Percentiles rank a stretch among this genome's conserved stretches.
These are phyloP conservation scores for Kregervanrija pseudodelftensis DNA, from an alignment of 805 yeast species.

Conservation along the genomic window DNA sequence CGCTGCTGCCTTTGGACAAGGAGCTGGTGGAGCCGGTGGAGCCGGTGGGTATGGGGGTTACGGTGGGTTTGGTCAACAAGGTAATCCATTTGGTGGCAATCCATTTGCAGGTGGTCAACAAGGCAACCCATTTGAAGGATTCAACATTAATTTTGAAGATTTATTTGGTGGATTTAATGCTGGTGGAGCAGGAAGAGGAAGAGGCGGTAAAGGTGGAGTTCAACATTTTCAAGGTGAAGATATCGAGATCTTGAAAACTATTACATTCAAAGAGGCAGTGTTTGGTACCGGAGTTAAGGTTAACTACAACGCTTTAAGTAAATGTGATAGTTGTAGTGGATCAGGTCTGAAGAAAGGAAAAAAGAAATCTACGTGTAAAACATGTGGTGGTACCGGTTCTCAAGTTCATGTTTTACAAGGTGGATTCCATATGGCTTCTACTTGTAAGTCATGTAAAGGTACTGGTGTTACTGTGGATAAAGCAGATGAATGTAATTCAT, in stretches of 20 bases:
- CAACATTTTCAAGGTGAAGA: conserved; percentile 87
- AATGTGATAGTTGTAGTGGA: conserved; percentile 77
- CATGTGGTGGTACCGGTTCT: conserved; percentile 93
- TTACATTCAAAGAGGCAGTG: conserved; percentile 80
- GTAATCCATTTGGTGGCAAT: conserved; percentile 33
- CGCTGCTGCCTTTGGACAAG: conserved; percentile 69
- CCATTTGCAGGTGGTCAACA: conserved; percentile 32
- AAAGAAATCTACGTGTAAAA: conserved; percentile 67
- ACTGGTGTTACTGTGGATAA: conserved; percentile 71
- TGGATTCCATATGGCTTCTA: conserved; percentile 95
- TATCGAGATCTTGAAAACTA: conserved; percentile 67
- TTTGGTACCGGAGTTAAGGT: conserved; percentile 67
- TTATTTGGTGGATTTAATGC: conserved; percentile 42
- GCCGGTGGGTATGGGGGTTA: conserved; percentile 40
- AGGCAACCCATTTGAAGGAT: conserved; percentile 22
- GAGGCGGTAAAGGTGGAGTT: conserved; percentile 37
- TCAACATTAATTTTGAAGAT: conserved; percentile 47
- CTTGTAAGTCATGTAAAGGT: conserved; percentile 85
- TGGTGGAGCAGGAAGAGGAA: conserved; percentile 28
- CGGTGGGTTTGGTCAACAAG: conserved; percentile 24
- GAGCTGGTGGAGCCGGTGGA: conserved; percentile 45
- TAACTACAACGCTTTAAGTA: conserved; percentile 64
- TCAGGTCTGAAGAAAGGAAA: conserved; percentile 76
- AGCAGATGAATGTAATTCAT: conserved; percentile 63
- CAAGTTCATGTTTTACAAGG: conserved; percentile 79